These are phyloP conservation scores for Linnemannia zychae DNA, from an alignment of 192 early-diverging fungal species.

Conservation along the genomic window DNA sequence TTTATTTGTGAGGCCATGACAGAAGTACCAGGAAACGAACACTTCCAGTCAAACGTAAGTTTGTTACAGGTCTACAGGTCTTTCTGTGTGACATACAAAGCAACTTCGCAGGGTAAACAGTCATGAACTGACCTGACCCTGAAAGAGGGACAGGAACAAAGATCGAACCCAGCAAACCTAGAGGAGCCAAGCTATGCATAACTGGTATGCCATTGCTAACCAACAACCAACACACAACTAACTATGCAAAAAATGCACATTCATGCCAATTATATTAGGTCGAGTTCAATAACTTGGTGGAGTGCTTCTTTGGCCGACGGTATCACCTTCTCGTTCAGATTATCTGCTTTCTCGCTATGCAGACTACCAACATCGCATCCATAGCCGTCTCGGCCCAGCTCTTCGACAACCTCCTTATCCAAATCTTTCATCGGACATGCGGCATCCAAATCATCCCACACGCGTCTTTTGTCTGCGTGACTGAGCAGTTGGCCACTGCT, in stretches of 20 bases:
- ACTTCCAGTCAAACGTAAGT: conserved; percentile 69
- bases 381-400: conserved; percentile 76
- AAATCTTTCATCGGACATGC: conserved; percentile 73
- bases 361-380: conserved; percentile 78
- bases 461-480: conserved; percentile 68
- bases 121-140: no score
- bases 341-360: conserved; percentile 72
- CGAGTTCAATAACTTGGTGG: conserved; percentile 78
- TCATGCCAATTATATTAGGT: conserved; percentile 27
- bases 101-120: no score
- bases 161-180: no score
- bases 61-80: neutral
- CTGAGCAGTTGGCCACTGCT: conserved; percentile 47
- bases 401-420: conserved; percentile 74
- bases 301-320: conserved; percentile 72
- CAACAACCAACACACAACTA: no score
- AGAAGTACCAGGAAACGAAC: conserved; percentile 77
- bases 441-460: conserved; percentile 70
- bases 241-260: no score
- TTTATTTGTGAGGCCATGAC: conserved; percentile 81
- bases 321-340: conserved; percentile 73
- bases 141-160: no score
- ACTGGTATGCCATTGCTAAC: no score
- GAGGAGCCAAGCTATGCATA: no score
- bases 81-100: neutral